Evolutionary conservation across 1,284 basidiomycete genomes (phyloP), one percentile per base, ranked within the genome.

Genomic region (Neonothopanus nambi): DNA sequence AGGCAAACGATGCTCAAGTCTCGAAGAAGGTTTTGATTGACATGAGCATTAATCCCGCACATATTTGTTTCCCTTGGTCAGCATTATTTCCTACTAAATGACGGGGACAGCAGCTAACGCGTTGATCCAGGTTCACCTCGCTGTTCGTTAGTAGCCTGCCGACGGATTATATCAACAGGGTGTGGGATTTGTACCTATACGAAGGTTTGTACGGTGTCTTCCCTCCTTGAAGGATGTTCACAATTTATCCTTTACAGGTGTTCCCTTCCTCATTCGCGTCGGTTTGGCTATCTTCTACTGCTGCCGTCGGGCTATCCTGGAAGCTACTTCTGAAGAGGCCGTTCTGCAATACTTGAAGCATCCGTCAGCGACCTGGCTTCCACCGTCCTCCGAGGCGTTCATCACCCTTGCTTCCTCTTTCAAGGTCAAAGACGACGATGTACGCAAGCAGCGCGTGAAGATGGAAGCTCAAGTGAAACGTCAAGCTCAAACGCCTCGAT

Each of bases 161-260:
- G 0, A 76, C 80, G 48, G 84, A 89, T 2, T 88, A 88, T 54
- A 71, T 92, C 20, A 79, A 91, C 52, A 79, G 94, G 15, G 79
- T 94, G 3, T 93, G 93, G 87, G 95, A 98, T 65, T 71, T 95
- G 3, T 93, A 96, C 65, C 74, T 97, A 33, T 87, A 83, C 54
- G 93, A 95, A 72, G 93, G 91, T 92, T 60, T 53, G 66, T 52
- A 13, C 3, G 13, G 28, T 54, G 28, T 43, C 21, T 36, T 18
- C 8, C 52, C 28, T 13, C 42, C 7, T 36, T 53, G 11, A 38
- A 24, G 7, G 12, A 8, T 21, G 7, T 48, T 39, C 18, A 38
- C 44, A 33, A 41, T 28, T 17, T 8, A 26, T 15, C 13, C 15
- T 26, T 17, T 56, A 36, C 63, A 91, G 93, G 93, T 4, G 77